phyloP scores from a whole-genome alignment of 352 stramenopile genomes.

The Pythium sukuiense region DNA sequence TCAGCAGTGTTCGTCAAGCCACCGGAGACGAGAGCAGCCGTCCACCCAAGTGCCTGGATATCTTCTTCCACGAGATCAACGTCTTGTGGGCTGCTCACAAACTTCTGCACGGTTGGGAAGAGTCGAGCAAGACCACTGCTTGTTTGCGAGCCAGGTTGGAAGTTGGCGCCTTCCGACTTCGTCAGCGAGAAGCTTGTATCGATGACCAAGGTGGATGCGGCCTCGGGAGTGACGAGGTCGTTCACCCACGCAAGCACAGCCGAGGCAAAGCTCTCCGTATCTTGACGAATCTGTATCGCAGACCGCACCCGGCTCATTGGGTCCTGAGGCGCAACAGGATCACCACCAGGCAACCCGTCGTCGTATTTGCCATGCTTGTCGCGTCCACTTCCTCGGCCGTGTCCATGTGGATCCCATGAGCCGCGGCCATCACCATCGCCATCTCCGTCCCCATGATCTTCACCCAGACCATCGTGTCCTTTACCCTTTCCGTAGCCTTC shows the following conservation, averaged over 20 bases:
- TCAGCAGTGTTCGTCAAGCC: conserved; percentile 12
- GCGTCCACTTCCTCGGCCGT: no score
- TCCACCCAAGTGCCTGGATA: conserved; percentile 27
- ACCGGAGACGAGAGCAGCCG: conserved; percentile 16
- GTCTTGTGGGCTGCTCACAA: conserved; percentile 25
- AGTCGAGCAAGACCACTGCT: background rate
- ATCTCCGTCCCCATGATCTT: background rate
- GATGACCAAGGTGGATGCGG: conserved; percentile 10
- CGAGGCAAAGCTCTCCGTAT: conserved; percentile 15
- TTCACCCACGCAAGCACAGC: conserved; percentile 13
- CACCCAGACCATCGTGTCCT: background rate
- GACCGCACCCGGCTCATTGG: background rate
- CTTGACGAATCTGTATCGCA: conserved; percentile 7
- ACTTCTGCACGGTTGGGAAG: conserved; percentile 27
- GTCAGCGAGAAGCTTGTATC: conserved; percentile 22
- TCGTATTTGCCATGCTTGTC: no score
- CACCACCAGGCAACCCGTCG: background rate
- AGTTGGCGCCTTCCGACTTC: conserved; percentile 11
- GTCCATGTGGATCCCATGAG: no score
- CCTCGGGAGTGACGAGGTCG: conserved; percentile 6
- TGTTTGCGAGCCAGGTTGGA: background rate
- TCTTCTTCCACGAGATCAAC: conserved; percentile 24
- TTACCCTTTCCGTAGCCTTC: background rate
- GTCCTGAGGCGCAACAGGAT: background rate
- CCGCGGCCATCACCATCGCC: background rate